Percentiles rank a stretch among this genome's conserved stretches.
Evolutionary conservation across 305 asterid genomes (phyloP).

Genomic region (Nicotiana rustica): DNA sequence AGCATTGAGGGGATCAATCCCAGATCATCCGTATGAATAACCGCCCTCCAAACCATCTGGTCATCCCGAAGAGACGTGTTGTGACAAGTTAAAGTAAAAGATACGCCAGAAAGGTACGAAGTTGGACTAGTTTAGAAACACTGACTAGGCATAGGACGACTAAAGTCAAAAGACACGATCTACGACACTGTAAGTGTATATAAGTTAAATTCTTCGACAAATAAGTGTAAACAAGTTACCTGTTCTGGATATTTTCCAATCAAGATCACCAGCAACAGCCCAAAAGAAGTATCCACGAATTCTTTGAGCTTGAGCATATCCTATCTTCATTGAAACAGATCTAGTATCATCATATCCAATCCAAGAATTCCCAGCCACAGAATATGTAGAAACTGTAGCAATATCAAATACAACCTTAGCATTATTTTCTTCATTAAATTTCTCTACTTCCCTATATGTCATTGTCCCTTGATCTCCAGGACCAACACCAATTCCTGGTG

Average conservation of each 20-base stretch:
- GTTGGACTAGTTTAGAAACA: no score
- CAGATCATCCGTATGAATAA: no score
- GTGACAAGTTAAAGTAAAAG: no score
- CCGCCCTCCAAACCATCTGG: no score
- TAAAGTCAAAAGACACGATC: no score
- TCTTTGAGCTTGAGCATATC: slow-evolving; percentile 55
- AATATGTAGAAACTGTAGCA: slow-evolving; percentile 64
- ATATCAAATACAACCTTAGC: slow-evolving; percentile 66
- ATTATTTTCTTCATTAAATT: slow-evolving; percentile 56
- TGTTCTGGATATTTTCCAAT: slow-evolving; percentile 63
- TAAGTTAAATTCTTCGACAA: neutral
- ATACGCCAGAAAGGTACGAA: no score
- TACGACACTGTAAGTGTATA: neutral
- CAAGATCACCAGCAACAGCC: slow-evolving; percentile 66
- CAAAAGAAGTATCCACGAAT: slow-evolving; percentile 85
- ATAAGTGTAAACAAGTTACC: slow-evolving; percentile 48
- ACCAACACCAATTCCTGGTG: slow-evolving; percentile 73
- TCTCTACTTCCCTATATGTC: slow-evolving; percentile 63
- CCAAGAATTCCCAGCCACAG: slow-evolving; percentile 71
- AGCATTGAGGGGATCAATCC: no score
- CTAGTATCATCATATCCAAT: slow-evolving; percentile 73
- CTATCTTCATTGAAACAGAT: slow-evolving; percentile 51
- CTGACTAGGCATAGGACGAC: no score
- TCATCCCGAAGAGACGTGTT: no score
- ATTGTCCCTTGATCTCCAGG: slow-evolving; percentile 56